Evolutionary conservation across 108 stramenopile genomes (phyloP).

Genomic region (Parietichytrium sp.): DNA sequence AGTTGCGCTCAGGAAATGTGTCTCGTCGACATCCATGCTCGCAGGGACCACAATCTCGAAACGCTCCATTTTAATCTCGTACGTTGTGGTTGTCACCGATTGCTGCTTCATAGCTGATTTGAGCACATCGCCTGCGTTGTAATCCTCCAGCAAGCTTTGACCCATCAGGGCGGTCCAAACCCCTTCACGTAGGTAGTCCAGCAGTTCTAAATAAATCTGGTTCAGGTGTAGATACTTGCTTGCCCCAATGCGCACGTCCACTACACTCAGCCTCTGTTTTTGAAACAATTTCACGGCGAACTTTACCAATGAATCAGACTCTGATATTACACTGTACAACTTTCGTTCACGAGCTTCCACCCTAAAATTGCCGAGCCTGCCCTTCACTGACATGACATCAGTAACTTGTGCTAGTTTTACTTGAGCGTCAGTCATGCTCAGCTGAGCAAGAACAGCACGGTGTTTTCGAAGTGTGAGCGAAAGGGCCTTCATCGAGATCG

Average conservation of each 20-base stretch:
- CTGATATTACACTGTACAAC: neutral
- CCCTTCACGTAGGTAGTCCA: neutral
- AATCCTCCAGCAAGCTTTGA: neutral
- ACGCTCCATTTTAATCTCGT: neutral
- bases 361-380: slow-evolving; percentile 14
- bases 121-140: neutral
- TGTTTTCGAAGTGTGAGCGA: neutral
- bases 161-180: neutral
- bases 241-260: neutral
- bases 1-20: neutral
- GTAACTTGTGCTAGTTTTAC: neutral
- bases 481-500: neutral
- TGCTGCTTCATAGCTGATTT: neutral
- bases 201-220: neutral
- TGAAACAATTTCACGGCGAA: neutral
- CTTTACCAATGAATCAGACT: neutral
- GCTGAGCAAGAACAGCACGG: neutral
- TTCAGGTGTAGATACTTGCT: neutral
- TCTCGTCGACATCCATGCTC: neutral
- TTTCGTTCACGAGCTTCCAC: neutral
- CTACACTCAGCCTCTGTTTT: neutral
- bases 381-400: neutral
- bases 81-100: neutral
- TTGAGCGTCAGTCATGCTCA: neutral
- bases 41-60: slow-evolving; percentile 3